Conservation (phyloP, 2,329 filamentous ascomycete genomes). For the Leptographium galeiforme region DNA sequence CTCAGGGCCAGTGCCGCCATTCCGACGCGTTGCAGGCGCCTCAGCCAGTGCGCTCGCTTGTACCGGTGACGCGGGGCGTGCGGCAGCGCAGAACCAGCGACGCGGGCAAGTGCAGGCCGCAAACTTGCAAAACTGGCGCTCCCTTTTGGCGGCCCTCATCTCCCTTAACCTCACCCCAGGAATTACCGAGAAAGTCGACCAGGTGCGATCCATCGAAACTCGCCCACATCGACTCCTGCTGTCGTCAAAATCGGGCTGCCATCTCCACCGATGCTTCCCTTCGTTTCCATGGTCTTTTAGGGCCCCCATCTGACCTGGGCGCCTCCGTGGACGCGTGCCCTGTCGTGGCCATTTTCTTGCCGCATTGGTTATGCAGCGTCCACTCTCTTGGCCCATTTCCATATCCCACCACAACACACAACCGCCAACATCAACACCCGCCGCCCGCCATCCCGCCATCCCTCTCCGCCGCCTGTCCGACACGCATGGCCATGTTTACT, state of each 20-base stretch:
- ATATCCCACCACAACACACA: constrained; percentile 20
- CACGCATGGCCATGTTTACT: constrained; percentile 37
- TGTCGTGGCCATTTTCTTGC: constrained; percentile 1
- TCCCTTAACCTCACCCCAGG: constrained; percentile 12
- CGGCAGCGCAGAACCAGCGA: not conserved
- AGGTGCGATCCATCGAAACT: constrained; percentile 38
- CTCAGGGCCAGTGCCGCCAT: too few relatives aligned
- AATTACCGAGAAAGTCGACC: constrained; percentile 25
- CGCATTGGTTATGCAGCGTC: constrained; percentile 9
- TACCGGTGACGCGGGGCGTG: not conserved
- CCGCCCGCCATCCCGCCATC: not conserved
- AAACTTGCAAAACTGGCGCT: constrained; percentile 9
- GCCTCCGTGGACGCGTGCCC: constrained; percentile 35
- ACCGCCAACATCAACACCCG: not conserved
- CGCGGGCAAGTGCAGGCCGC: not conserved
- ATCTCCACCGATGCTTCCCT: constrained; percentile 41
- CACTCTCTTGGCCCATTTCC: not conserved
- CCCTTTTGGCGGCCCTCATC: constrained; percentile 7
- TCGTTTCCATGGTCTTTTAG: constrained; percentile 37
- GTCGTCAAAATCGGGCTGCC: constrained; percentile 25
- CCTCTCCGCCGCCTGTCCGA: constrained; percentile 12
- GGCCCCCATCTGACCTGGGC: constrained; percentile 28
- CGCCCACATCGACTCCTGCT: constrained; percentile 26
- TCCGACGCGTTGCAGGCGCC: too few relatives aligned
- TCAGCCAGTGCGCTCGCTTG: not conserved